phyloP scores from a whole-genome alignment of 2,329 filamentous ascomycete genomes.

The Leptographium procerum region DNA sequence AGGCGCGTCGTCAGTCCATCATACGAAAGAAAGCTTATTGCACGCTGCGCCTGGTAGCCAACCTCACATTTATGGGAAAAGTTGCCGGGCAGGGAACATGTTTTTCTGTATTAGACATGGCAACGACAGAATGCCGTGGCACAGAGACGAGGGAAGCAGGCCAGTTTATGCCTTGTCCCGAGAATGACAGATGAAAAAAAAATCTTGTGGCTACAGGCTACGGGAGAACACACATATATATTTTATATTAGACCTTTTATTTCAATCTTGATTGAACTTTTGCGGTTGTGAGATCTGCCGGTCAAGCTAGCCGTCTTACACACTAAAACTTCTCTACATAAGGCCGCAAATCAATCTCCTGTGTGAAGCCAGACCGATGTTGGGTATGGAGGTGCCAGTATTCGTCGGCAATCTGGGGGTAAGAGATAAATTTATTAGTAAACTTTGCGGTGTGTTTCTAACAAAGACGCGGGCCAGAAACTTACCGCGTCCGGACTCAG shows the following conservation, averaged over 20 bases:
- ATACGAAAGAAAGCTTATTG: not conserved
- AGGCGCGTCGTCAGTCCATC: not conserved
- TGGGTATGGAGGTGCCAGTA: conserved; percentile 82
- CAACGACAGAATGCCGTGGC: not conserved
- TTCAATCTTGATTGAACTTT: not conserved
- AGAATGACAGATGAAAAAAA: not conserved
- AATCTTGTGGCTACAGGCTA: not conserved
- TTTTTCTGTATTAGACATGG: not conserved
- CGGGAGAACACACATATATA: not conserved
- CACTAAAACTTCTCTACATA: conserved; percentile 72
- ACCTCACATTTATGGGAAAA: not conserved
- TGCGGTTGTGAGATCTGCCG: not conserved
- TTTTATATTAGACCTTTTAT: not conserved
- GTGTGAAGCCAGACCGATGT: conserved; percentile 66
- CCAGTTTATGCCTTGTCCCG: not conserved
- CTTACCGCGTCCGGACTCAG: conserved; percentile 63
- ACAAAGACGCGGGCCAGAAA: conserved; percentile 11
- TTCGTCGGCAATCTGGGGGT: conserved; percentile 66
- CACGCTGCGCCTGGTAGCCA: not conserved
- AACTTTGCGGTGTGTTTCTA: not conserved
- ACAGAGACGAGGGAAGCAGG: not conserved
- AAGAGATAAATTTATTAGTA: not conserved
- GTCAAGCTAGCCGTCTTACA: not conserved
- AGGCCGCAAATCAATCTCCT: conserved; percentile 70
- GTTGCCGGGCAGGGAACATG: not conserved